Percentiles rank a stretch among this genome's conserved stretches.
phyloP scores from a whole-genome alignment of 2,329 filamentous ascomycete species.

The Paraphaeosphaeria sporulosa region DNA sequence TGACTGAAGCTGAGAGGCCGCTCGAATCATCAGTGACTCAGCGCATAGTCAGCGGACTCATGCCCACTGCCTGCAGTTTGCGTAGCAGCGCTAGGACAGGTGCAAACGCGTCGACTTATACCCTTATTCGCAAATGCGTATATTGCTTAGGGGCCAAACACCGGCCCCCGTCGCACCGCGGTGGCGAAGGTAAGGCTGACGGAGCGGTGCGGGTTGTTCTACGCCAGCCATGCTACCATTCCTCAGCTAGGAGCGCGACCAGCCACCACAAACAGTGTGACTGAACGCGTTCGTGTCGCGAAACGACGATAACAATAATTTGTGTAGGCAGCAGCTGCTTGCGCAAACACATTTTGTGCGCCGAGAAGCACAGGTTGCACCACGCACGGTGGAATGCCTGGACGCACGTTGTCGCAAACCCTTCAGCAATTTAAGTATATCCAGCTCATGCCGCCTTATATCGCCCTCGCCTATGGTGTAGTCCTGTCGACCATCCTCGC shows the following conservation, averaged over 20 bases:
- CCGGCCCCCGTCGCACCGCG: not conserved
- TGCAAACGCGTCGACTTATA: not conserved
- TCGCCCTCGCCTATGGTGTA: not conserved
- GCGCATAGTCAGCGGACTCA: not conserved
- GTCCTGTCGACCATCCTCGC: not conserved
- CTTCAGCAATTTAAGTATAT: not conserved
- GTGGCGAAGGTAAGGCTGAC: conserved; percentile 4
- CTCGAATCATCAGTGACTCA: conserved; percentile 6
- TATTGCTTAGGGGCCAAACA: not conserved
- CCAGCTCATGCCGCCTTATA: not conserved
- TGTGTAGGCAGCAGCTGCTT: conserved; percentile 5
- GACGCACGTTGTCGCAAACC: not conserved
- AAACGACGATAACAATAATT: not conserved
- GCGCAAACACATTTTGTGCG: conserved; percentile 4
- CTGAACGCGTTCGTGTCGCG: not conserved
- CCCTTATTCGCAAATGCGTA: not conserved
- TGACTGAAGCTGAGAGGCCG: not conserved
- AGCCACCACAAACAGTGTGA: not conserved
- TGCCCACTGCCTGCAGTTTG: conserved; percentile 3
- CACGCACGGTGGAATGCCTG: not conserved
- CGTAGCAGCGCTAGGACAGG: conserved; percentile 2
- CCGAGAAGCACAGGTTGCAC: not conserved
- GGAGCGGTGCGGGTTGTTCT: conserved; percentile 1
- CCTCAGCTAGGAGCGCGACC: not conserved
- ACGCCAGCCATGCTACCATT: not conserved